Evolutionary conservation across 108 stramenopile species (phyloP).

Genomic region (Skeletonema grethae): DNA sequence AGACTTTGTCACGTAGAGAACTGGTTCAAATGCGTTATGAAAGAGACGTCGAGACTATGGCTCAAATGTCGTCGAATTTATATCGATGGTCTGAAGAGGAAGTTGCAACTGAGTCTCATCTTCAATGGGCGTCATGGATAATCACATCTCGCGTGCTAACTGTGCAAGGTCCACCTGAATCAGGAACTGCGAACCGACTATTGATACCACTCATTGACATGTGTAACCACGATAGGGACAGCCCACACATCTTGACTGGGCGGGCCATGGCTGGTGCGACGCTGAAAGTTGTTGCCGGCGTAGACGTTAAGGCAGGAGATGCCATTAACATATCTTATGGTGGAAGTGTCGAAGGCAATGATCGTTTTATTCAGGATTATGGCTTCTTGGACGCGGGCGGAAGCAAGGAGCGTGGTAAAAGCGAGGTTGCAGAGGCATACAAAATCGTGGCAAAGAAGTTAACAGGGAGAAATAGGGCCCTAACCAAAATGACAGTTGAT

Average conservation of each 20-base stretch:
- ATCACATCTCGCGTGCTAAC: constrained; percentile 77
- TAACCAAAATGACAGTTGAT: constrained; percentile 47
- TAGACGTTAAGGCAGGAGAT: constrained; percentile 63
- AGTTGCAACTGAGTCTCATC: constrained; percentile 53
- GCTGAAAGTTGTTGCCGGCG: constrained; percentile 79
- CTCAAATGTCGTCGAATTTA: constrained; percentile 49
- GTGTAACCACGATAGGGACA: constrained; percentile 81
- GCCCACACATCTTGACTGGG: constrained; percentile 71
- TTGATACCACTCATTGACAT: constrained; percentile 83
- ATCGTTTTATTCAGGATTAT: constrained; percentile 74
- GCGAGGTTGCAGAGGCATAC: constrained; percentile 36
- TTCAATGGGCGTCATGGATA: constrained; percentile 75
- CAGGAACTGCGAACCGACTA: constrained; percentile 58
- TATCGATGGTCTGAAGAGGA: constrained; percentile 52
- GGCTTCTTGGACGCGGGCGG: constrained; percentile 62
- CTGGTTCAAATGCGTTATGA: constrained; percentile 52
- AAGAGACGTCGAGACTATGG: constrained; percentile 53
- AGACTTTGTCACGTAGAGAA: constrained; percentile 56
- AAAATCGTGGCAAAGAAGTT: constrained; percentile 57
- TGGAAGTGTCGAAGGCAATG: constrained; percentile 71
- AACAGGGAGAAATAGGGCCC: constrained; percentile 41
- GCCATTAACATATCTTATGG: constrained; percentile 80
- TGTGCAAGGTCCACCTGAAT: constrained; percentile 57
- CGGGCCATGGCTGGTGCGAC: constrained; percentile 65
- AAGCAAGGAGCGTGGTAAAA: constrained; percentile 24